Base-by-base conservation (phyloP, 768 basidiomycete genomes). In the Chalciporus chontae region DNA sequence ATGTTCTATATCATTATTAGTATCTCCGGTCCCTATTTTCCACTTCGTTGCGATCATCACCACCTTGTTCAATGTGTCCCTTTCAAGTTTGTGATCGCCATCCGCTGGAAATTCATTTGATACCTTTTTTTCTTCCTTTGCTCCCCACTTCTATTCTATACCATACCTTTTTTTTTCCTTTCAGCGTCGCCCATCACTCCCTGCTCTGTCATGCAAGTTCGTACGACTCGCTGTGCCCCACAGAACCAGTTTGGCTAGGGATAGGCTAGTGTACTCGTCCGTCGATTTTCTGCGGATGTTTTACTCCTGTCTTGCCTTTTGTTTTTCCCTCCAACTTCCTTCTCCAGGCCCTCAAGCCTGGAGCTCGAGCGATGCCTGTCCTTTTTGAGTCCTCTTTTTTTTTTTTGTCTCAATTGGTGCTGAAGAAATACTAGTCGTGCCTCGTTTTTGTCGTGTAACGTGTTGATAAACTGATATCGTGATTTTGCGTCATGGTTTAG, bases 291-390 rank as follows among this genome's bases (percentile, higher is more conserved):
- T 11, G 9, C 40, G 19, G n/a, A 8, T 11, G 2, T 4, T 8
- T 8, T 26, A 31, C 39, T 43, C 11, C 24, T n/a, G 19, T 15
- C 27, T 13, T 18, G 13, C 7, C 26, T 26, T 26, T 14, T 14
- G 2, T 36, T 19, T 29, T 37, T 1, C 40, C 4, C 13, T 17
- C 11, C n/a, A 14, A 14, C 38, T 34, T 36, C 29, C 3, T 26
- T 5, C n/a, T 19, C 21, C 14, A 31, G 40, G 9, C 41, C 34
- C 51, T 45, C 52, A 38, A 41, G 60, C 60, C 60, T 24, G 53
- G 60, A 52, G 60, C 56, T 58, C 23, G 60, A 62, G 56, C 43
- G 46, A 52, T 45, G n/a, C 37, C 38, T 61, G 42, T 50, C 29
- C 10, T 46, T 37, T n/a, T 45, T 47, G 26, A 8, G 5, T 8